Percentiles rank a stretch among this genome's conserved stretches.
Evolutionary conservation across 75 land plant genomes (phyloP).

Genomic region (Sequoia sempervirens): DNA sequence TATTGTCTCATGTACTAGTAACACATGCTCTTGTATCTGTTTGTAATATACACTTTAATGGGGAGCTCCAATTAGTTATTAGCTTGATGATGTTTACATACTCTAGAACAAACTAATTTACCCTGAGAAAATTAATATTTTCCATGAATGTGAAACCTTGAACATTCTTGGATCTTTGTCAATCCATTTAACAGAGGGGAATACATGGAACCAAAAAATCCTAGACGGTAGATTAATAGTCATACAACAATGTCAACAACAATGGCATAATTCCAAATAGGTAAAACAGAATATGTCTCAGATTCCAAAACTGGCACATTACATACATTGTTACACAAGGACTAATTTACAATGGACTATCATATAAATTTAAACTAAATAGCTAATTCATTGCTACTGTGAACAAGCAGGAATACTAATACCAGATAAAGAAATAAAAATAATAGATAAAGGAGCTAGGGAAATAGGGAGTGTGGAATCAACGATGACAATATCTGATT

Average conservation of each 20-base stretch:
- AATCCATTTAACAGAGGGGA: background rate
- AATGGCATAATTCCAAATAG: background rate
- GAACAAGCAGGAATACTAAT: constrained; percentile 33
- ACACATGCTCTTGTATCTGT: too few relatives aligned
- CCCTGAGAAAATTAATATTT: background rate
- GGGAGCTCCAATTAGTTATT: background rate
- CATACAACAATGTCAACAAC: background rate
- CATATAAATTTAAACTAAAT: background rate
- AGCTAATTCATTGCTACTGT: background rate
- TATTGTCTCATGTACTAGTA: background rate
- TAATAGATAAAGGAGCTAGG: constrained; percentile 53
- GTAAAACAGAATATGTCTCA: background rate
- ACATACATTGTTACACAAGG: too few relatives aligned
- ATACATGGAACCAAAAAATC: background rate
- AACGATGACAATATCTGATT: constrained; percentile 16
- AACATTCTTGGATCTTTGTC: background rate
- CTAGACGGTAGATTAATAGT: background rate
- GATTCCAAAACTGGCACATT: background rate
- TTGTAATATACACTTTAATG: too few relatives aligned
- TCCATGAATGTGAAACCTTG: background rate
- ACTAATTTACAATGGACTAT: background rate
- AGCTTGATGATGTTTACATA: too few relatives aligned
- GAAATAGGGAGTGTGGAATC: constrained; percentile 21
- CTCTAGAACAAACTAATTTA: background rate
- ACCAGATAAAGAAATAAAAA: constrained; percentile 45